A percentile compares a stretch with the other conserved stretches of the same genome.
Evolutionary conservation across 805 yeast species (phyloP).

Genomic region (Saccharomycopsis guyanensis): DNA sequence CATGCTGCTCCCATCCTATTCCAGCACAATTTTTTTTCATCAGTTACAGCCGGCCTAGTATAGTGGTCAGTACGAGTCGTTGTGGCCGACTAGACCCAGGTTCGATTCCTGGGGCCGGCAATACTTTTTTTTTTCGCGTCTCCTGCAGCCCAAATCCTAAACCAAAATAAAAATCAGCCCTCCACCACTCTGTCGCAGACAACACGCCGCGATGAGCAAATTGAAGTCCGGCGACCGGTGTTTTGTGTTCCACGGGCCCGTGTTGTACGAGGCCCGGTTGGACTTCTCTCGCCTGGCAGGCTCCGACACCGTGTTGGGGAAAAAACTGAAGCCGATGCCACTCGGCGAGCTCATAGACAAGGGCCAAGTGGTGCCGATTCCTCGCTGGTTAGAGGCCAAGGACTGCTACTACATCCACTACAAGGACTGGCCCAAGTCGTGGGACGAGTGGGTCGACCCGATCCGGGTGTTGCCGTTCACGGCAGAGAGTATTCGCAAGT

Average conservation of each 20-base stretch:
- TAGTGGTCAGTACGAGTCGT: constrained; percentile 36
- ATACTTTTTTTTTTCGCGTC: background rate
- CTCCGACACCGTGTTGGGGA: constrained; percentile 31
- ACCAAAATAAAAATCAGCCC: too few relatives aligned
- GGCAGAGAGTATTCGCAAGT: constrained; percentile 58
- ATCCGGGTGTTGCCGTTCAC: constrained; percentile 62
- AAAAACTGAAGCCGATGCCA: constrained; percentile 14
- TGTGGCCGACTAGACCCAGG: constrained; percentile 36
- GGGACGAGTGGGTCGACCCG: constrained; percentile 92
- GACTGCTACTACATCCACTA: constrained; percentile 70
- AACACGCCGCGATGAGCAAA: too few relatives aligned
- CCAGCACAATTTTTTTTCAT: too few relatives aligned
- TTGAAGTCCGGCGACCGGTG: constrained; percentile 27
- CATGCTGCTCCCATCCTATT: too few relatives aligned
- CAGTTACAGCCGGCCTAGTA: constrained; percentile 33
- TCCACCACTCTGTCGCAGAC: too few relatives aligned
- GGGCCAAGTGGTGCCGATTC: constrained; percentile 24
- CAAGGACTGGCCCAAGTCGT: constrained; percentile 88
- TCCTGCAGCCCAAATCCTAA: too few relatives aligned
- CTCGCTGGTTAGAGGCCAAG: constrained; percentile 21
- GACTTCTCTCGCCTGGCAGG: constrained; percentile 52
- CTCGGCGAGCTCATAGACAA: constrained; percentile 28
- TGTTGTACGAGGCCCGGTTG: constrained; percentile 81
- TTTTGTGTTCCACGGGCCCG: constrained; percentile 85
- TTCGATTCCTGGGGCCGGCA: constrained; percentile 36